Percentiles rank a stretch among this genome's conserved stretches.
These are phyloP conservation scores for Artemisia tridentata DNA, from an alignment of 129 eudicot genomes.

Conservation along the genomic window DNA sequence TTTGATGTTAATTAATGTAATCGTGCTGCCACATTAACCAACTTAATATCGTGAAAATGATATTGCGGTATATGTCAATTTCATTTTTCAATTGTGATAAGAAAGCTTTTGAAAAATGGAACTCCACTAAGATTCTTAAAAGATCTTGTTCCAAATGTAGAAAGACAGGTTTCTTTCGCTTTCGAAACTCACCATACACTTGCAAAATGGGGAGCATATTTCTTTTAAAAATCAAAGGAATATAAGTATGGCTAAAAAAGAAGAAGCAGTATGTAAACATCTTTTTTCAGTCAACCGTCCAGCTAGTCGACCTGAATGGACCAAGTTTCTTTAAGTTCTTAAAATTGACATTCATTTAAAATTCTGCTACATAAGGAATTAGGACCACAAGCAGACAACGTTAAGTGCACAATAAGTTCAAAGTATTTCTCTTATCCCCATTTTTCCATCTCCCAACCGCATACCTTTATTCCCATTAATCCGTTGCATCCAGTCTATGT, in stretches of 20 bases:
- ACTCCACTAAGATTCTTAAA: slow-evolving; percentile 32
- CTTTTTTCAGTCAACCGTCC: slow-evolving; percentile 29
- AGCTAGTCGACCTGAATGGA: slow-evolving; percentile 33
- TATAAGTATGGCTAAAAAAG: slow-evolving; percentile 37
- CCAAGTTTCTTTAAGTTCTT: slow-evolving; percentile 16
- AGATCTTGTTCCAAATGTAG: slow-evolving; percentile 37
- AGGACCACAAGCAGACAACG: slow-evolving; percentile 45
- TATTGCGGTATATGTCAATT: background rate
- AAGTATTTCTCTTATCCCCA: slow-evolving; percentile 31
- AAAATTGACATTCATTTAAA: slow-evolving; percentile 5
- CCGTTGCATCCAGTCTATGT: slow-evolving; percentile 4
- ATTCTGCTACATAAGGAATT: slow-evolving; percentile 15
- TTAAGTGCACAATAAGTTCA: slow-evolving; percentile 44
- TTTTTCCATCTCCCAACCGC: slow-evolving; percentile 28
- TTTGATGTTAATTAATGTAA: background rate
- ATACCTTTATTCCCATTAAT: slow-evolving; percentile 33
- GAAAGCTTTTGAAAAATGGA: slow-evolving; percentile 27
- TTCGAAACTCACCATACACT: slow-evolving; percentile 27
- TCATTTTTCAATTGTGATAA: slow-evolving; percentile 19
- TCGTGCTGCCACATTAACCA: slow-evolving; percentile 2
- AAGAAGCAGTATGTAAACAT: slow-evolving; percentile 28
- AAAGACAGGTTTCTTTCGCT: slow-evolving; percentile 27
- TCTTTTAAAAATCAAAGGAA: slow-evolving; percentile 38
- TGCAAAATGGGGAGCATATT: slow-evolving; percentile 41
- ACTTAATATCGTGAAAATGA: background rate